Conservation (phyloP, 805 yeast genomes). For the Candida awuae region DNA sequence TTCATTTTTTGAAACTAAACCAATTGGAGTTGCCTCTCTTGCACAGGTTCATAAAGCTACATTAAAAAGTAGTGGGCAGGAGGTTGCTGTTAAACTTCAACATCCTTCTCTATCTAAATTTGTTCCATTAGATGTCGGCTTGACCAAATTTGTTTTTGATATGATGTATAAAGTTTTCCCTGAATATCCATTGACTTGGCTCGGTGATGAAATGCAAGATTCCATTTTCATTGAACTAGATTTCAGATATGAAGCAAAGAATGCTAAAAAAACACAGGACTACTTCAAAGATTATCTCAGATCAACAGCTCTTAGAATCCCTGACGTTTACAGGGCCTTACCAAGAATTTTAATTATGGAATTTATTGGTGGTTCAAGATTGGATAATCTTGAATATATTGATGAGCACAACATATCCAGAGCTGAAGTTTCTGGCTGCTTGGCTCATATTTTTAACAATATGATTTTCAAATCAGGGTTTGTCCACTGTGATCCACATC, state of each 20-base stretch:
- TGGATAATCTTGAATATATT: slow-evolving; percentile 67
- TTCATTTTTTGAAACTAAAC: slow-evolving; percentile 54
- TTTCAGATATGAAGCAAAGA: slow-evolving; percentile 77
- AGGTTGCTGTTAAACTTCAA: slow-evolving; percentile 91
- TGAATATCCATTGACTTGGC: slow-evolving; percentile 88
- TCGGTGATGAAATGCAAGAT: slow-evolving; percentile 84
- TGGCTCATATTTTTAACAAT: slow-evolving; percentile 83
- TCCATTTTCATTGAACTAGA: slow-evolving; percentile 89
- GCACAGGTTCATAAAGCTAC: slow-evolving; percentile 91
- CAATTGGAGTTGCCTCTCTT: slow-evolving; percentile 91
- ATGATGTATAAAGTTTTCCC: slow-evolving; percentile 78
- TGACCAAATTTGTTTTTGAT: slow-evolving; percentile 70
- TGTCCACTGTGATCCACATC: slow-evolving; percentile 97
- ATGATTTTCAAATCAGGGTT: slow-evolving; percentile 94
- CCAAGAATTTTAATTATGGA: slow-evolving; percentile 82
- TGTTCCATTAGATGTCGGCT: slow-evolving; percentile 80
- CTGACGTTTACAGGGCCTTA: slow-evolving; percentile 58
- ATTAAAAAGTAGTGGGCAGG: slow-evolving; percentile 43
- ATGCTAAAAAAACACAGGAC: slow-evolving; percentile 61
- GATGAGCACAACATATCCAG: slow-evolving; percentile 58
- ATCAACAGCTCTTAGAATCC: slow-evolving; percentile 73
- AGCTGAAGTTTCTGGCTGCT: slow-evolving; percentile 72
- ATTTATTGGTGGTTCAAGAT: slow-evolving; percentile 69
- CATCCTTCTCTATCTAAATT: slow-evolving; percentile 82
- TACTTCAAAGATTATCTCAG: slow-evolving; percentile 51